A percentile compares a stretch with the other conserved stretches of the same genome.
These are phyloP conservation scores for Entrophospora sp. DNA, from an alignment of 192 early-diverging fungal species.

Conservation along the genomic window DNA sequence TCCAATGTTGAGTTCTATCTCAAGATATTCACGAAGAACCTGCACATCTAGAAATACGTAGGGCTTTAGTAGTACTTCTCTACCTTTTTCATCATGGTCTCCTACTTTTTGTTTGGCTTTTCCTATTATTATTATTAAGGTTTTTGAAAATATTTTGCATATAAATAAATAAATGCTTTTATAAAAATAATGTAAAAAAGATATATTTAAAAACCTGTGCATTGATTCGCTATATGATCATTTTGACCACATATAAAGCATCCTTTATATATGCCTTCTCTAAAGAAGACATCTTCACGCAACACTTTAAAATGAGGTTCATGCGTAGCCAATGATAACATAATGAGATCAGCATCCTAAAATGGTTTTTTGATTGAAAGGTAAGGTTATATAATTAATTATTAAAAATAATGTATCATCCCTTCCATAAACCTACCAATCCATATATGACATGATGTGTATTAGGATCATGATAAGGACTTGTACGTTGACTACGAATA, in stretches of 20 bases:
- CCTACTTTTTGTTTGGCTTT: slow-evolving; percentile 40
- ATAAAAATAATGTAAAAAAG: not conserved
- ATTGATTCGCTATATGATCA: slow-evolving; percentile 58
- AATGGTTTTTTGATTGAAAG: too few species aligned
- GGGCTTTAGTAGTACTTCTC: slow-evolving; percentile 41
- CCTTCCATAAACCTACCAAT: slow-evolving; percentile 43
- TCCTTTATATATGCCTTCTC: slow-evolving; percentile 55
- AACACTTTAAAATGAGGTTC: slow-evolving; percentile 96
- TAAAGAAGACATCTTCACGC: slow-evolving; percentile 89
- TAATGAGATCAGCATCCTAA: slow-evolving; percentile 96
- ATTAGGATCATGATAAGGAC: slow-evolving; percentile 80
- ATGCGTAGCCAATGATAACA: slow-evolving; percentile 91
- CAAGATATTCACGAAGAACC: slow-evolving; percentile 86
- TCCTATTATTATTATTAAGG: slow-evolving; percentile 19
- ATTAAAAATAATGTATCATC: too few species aligned
- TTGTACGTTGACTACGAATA: slow-evolving; percentile 71
- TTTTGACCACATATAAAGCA: slow-evolving; percentile 56
- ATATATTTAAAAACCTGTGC: slow-evolving; percentile 36
- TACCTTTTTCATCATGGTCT: slow-evolving; percentile 41
- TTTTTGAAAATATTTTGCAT: not conserved
- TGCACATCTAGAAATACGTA: slow-evolving; percentile 78
- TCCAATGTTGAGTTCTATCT: slow-evolving; percentile 65
- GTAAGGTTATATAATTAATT: too few species aligned
- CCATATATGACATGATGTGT: slow-evolving; percentile 90
- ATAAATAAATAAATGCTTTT: not conserved